These are phyloP conservation scores for Mycena leptocephala DNA, from an alignment of 768 basidiomycete genomes.

Conservation along the genomic window DNA sequence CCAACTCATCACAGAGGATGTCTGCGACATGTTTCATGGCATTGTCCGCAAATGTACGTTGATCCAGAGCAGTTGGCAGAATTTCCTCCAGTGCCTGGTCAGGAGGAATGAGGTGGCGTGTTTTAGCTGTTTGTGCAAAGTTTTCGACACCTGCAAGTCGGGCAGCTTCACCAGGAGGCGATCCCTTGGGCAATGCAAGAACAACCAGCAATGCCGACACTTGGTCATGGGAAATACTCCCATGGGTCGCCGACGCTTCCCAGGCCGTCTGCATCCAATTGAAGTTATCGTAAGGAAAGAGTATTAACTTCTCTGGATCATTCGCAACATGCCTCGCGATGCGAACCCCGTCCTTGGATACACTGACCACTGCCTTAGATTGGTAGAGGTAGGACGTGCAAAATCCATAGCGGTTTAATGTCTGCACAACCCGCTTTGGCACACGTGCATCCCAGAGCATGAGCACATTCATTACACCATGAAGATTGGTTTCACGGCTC, in stretches of 20 bases:
- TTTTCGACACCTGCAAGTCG: neutral
- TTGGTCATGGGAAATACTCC: too few relatives aligned
- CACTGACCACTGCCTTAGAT: too few relatives aligned
- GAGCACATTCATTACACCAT: too few relatives aligned
- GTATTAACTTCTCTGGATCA: too few relatives aligned
- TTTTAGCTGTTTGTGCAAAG: slow-evolving; percentile 2
- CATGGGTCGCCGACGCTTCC: slow-evolving; percentile 34
- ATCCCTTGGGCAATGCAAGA: neutral
- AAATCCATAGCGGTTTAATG: too few relatives aligned
- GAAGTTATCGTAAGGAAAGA: too few relatives aligned
- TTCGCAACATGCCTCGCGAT: too few relatives aligned
- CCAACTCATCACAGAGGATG: neutral
- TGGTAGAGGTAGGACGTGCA: too few relatives aligned
- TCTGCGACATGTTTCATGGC: neutral
- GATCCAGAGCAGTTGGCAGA: neutral
- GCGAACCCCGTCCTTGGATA: too few relatives aligned
- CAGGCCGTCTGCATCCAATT: slow-evolving; percentile 37
- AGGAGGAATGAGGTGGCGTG: neutral
- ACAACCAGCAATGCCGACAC: slow-evolving; percentile 41
- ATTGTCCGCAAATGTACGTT: neutral
- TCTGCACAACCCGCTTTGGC: too few relatives aligned
- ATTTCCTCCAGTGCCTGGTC: slow-evolving; percentile 10
- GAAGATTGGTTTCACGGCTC: too few relatives aligned
- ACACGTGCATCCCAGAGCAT: too few relatives aligned
- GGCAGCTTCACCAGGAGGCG: neutral